Evolutionary conservation across 352 stramenopile species (phyloP).

Genomic region (Phytophthora sojae): DNA sequence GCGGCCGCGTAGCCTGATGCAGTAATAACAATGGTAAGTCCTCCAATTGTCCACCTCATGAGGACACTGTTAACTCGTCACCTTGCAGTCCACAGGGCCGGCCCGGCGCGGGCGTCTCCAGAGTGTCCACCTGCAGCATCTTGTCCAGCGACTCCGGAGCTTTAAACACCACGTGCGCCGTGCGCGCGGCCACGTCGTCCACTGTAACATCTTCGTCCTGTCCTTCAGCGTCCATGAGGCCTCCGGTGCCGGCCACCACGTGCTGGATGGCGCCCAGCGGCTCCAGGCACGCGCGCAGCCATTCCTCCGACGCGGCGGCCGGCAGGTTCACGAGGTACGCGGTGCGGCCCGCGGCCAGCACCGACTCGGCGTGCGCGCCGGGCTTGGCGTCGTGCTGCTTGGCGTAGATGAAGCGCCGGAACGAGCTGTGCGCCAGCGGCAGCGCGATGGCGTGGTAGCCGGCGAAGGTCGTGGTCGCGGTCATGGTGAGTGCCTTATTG

Average conservation of each 20-base stretch:
- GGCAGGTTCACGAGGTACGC: constrained; percentile 84
- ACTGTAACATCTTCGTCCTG: constrained; percentile 21
- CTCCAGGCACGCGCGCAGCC: constrained; percentile 62
- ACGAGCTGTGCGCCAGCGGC: constrained; percentile 64
- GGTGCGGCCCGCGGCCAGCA: constrained; percentile 67
- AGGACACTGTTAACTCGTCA: constrained; percentile 9
- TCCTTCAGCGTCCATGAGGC: constrained; percentile 11
- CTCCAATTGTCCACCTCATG: neutral
- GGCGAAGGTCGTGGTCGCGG: constrained; percentile 26
- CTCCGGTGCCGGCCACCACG: constrained; percentile 40
- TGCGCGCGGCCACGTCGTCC: constrained; percentile 42
- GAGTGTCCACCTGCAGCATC: constrained; percentile 48
- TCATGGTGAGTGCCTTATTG: neutral
- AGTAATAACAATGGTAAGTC: constrained; percentile 1
- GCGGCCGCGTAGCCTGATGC: constrained; percentile 54
- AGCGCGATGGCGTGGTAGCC: constrained; percentile 84
- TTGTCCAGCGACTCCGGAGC: constrained; percentile 62
- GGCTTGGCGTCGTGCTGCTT: constrained; percentile 76
- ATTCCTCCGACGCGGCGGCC: constrained; percentile 48
- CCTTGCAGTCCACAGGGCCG: constrained; percentile 45
- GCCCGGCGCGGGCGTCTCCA: constrained; percentile 44
- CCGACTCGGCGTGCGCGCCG: constrained; percentile 38
- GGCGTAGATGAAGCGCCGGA: constrained; percentile 77
- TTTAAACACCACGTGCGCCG: constrained; percentile 84
- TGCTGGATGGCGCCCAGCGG: constrained; percentile 69